These are phyloP conservation scores for Podaxis sp. DNA, from an alignment of 768 basidiomycete species.

Conservation along the genomic window DNA sequence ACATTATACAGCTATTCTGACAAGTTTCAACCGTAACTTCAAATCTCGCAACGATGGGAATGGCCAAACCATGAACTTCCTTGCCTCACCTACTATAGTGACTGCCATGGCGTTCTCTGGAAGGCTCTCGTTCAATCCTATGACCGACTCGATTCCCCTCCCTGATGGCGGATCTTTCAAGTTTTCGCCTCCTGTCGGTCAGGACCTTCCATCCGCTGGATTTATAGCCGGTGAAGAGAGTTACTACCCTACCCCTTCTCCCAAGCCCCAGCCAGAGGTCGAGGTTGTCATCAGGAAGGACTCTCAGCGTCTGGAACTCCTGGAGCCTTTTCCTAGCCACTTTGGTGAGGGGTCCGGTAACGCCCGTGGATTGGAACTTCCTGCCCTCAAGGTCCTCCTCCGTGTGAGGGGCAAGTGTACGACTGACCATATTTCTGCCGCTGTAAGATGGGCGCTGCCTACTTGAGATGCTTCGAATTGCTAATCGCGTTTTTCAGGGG, in stretches of 20 bases:
- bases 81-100: constrained; percentile 95
- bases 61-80: constrained; percentile 92
- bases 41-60: constrained; percentile 98
- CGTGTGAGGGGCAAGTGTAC: constrained; percentile 98
- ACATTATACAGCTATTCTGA: constrained; percentile 75
- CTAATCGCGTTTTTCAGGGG: constrained; percentile 49
- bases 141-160: constrained; percentile 66
- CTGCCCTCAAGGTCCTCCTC: constrained; percentile 81
- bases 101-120: constrained; percentile 98
- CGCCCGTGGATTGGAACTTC: constrained; percentile 67
- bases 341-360: constrained; percentile 54
- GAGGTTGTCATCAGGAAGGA: constrained; percentile 73
- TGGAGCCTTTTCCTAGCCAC: constrained; percentile 82
- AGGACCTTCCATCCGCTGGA: constrained; percentile 80
- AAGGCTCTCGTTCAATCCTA: constrained; percentile 90
- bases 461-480: not conserved
- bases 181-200: constrained; percentile 81
- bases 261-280: constrained; percentile 74
- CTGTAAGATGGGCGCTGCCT: constrained; percentile 47
- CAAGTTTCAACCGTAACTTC: constrained; percentile 90
- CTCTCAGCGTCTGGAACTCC: constrained; percentile 83
- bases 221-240: constrained; percentile 74
- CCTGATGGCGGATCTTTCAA: constrained; percentile 79
- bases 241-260: constrained; percentile 77
- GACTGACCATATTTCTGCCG: constrained; percentile 97